phyloP scores from a whole-genome alignment of 106 monocot species.

The Dioscorea zingiberensis region DNA sequence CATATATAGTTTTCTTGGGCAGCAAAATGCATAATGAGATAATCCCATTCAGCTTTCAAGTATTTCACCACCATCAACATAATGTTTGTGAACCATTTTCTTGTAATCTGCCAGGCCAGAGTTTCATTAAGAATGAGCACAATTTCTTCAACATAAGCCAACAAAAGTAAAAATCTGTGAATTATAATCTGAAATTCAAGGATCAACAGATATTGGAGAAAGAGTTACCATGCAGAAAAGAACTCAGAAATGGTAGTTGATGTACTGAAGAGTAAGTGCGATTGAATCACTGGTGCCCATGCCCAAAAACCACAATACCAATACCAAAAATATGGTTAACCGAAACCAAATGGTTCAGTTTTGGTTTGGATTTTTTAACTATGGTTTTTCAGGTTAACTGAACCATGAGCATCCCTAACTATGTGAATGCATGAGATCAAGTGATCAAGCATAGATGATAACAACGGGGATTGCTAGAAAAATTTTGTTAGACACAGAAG shows the following conservation, averaged over 20 bases:
- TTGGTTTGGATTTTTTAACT: too few species aligned
- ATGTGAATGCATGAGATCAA: too few species aligned
- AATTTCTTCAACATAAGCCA: not conserved
- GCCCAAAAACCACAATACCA: too few species aligned
- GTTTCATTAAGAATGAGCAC: not conserved
- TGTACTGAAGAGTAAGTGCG: not conserved
- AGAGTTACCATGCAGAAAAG: not conserved
- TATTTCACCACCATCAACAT: conserved; percentile 23
- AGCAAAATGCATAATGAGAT: not conserved
- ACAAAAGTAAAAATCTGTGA: not conserved
- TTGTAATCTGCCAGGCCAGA: conserved; percentile 41
- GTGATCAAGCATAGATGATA: too few species aligned
- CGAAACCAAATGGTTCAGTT: too few species aligned
- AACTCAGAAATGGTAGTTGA: not conserved
- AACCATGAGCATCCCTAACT: too few species aligned
- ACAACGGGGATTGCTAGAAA: too few species aligned
- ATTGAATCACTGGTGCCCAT: too few species aligned
- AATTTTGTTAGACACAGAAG: too few species aligned
- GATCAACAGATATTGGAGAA: not conserved
- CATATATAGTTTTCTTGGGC: too few species aligned
- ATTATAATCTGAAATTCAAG: not conserved
- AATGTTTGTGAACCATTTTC: conserved; percentile 62
- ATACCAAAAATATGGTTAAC: too few species aligned
- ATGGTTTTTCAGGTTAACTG: too few species aligned
- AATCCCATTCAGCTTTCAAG: conserved; percentile 27